Conservation (phyloP, 768 basidiomycete species). For the Boletales sp. region DNA sequence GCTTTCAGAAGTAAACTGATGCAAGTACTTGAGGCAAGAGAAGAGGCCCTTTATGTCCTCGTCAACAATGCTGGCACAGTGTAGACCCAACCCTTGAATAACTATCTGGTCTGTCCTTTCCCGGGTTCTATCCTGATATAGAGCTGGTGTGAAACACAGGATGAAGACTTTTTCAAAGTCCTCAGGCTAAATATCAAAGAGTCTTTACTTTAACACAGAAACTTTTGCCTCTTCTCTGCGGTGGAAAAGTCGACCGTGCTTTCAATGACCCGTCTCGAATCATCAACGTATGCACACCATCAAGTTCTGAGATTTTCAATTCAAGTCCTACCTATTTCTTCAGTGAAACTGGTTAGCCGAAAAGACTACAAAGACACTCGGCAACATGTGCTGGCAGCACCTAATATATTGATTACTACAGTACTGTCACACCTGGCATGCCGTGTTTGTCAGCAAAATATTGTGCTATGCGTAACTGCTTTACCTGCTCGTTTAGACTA, state of each 20-base stretch:
- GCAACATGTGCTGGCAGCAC: too few relatives aligned
- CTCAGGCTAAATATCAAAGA: slow-evolving; percentile 60
- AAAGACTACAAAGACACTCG: too few relatives aligned
- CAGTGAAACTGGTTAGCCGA: too few relatives aligned
- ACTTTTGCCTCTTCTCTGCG: slow-evolving; percentile 51
- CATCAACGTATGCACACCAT: slow-evolving; percentile 46
- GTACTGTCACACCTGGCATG: too few relatives aligned
- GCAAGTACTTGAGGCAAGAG: slow-evolving; percentile 45
- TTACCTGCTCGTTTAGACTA: too few relatives aligned
- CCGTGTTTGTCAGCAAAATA: too few relatives aligned
- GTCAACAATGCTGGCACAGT: slow-evolving; percentile 67
- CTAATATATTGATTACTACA: too few relatives aligned
- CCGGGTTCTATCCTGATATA: not conserved
- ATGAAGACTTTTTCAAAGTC: slow-evolving; percentile 58
- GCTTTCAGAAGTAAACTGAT: slow-evolving; percentile 49
- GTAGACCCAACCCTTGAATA: slow-evolving; percentile 47
- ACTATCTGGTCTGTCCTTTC: slow-evolving; percentile 38
- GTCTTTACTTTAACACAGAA: slow-evolving; percentile 70
- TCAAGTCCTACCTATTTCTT: not conserved
- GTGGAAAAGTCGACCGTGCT: slow-evolving; percentile 33
- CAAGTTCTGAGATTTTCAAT: not conserved
- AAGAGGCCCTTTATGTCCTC: slow-evolving; percentile 52
- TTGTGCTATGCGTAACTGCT: too few relatives aligned
- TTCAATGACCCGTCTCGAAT: slow-evolving; percentile 52
- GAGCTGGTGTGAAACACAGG: slow-evolving; percentile 28